Evolutionary conservation across 1,284 basidiomycete species (phyloP).

Genomic region (Hymenochaete sp.): DNA sequence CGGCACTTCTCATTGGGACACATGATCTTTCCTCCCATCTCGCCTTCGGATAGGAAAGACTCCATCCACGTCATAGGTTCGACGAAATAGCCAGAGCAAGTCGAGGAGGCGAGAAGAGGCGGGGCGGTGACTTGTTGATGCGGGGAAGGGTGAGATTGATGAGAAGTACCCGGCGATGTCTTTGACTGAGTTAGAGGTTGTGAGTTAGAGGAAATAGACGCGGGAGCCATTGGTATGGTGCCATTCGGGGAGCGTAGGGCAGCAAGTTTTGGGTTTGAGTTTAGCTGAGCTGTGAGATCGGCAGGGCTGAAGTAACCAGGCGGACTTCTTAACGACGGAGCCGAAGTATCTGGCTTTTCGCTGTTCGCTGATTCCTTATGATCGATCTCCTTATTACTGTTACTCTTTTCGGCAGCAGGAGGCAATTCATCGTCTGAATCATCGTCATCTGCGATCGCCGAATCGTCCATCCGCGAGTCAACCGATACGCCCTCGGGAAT

Average conservation of each 20-base stretch:
- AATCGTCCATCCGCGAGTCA: slow-evolving; percentile 1
- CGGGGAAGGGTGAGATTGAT: too few species aligned
- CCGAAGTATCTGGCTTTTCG: neutral
- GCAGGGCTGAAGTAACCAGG: slow-evolving; percentile 15
- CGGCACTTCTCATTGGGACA: slow-evolving; percentile 89
- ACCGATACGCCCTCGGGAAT: slow-evolving; percentile 1
- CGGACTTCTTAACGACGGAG: neutral
- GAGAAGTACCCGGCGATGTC: too few species aligned
- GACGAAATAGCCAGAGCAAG: slow-evolving; percentile 93
- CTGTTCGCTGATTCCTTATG: neutral
- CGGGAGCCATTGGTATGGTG: slow-evolving; percentile 25
- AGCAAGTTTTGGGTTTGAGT: slow-evolving; percentile 27
- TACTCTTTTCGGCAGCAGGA: slow-evolving; percentile 2
- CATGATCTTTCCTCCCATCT: slow-evolving; percentile 77
- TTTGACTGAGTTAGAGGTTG: too few species aligned
- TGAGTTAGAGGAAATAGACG: too few species aligned
- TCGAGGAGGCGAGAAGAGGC: slow-evolving; percentile 64
- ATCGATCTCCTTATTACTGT: neutral
- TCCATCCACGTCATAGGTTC: slow-evolving; percentile 99
- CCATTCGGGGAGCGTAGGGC: slow-evolving; percentile 22
- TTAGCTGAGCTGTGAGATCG: slow-evolving; percentile 27
- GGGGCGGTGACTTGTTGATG: slow-evolving; percentile 29
- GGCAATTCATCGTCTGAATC: slow-evolving; percentile 15
- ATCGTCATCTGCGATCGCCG: slow-evolving; percentile 16
- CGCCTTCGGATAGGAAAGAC: slow-evolving; percentile 61